A percentile compares a stretch with the other conserved stretches of the same genome.
Evolutionary conservation across 805 yeast species (phyloP).

Genomic region (Saccharomycopsis javanensis): DNA sequence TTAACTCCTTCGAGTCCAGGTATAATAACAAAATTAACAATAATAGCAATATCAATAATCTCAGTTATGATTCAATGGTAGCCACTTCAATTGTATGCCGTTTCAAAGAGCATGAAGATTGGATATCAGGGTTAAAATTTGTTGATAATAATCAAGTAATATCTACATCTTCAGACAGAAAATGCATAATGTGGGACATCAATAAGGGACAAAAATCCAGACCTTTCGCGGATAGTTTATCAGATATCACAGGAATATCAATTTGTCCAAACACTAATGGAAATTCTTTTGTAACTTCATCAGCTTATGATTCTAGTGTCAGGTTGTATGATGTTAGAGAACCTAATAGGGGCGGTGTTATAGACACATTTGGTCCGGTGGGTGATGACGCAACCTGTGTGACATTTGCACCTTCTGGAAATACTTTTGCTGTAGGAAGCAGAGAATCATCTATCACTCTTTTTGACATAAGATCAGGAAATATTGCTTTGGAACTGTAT

Average conservation of each 20-base stretch:
- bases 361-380: slow-evolving; percentile 44
- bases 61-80: slow-evolving; percentile 2
- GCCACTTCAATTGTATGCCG: slow-evolving; percentile 16
- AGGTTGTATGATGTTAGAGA: slow-evolving; percentile 57
- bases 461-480: slow-evolving; percentile 70
- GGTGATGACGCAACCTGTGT: slow-evolving; percentile 56
- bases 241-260: slow-evolving; percentile 52
- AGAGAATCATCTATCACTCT: slow-evolving; percentile 68
- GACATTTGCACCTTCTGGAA: slow-evolving; percentile 58
- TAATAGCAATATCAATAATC: not conserved
- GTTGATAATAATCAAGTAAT: slow-evolving; percentile 44
- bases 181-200: slow-evolving; percentile 74
- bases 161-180: slow-evolving; percentile 52
- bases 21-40: not conserved
- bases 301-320: slow-evolving; percentile 35
- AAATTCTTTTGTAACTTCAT: slow-evolving; percentile 41
- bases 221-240: slow-evolving; percentile 56
- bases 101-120: slow-evolving; percentile 79
- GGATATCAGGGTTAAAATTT: slow-evolving; percentile 67
- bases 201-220: slow-evolving; percentile 43
- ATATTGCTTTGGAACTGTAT: slow-evolving; percentile 29
- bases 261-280: slow-evolving; percentile 20
- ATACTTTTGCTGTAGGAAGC: slow-evolving; percentile 62
- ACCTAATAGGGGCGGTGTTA: slow-evolving; percentile 29
- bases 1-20: no score